Percentiles rank a stretch among this genome's conserved stretches.
Conservation (phyloP, 495 filamentous ascomycete species). For the Viridothelium virens region DNA sequence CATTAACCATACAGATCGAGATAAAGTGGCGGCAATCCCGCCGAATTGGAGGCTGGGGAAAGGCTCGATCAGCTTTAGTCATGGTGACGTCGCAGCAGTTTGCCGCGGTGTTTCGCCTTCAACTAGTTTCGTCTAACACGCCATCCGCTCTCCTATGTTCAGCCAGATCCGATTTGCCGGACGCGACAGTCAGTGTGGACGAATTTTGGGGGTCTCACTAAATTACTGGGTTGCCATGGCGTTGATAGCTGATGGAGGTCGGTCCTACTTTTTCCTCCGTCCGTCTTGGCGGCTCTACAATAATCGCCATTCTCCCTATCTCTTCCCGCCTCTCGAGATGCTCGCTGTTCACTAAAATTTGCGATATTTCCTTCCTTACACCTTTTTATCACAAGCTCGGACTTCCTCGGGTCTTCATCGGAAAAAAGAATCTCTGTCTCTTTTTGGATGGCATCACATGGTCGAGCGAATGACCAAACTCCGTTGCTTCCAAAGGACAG, state of each 20-base stretch:
- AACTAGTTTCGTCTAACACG: background rate
- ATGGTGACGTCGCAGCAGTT: background rate
- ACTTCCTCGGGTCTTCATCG: background rate
- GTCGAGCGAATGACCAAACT: background rate
- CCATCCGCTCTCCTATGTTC: background rate
- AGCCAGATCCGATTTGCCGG: conserved; percentile 5
- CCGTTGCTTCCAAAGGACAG: background rate
- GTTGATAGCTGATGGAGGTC: background rate
- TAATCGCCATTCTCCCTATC: background rate
- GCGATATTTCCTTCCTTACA: background rate
- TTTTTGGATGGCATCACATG: background rate
- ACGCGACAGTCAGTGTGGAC: background rate
- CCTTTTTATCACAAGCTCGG: background rate
- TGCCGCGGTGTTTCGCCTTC: background rate
- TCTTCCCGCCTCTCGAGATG: background rate
- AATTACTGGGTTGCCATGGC: background rate
- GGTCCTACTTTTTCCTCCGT: background rate
- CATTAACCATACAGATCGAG: background rate
- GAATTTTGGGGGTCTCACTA: no score
- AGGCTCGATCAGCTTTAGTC: background rate
- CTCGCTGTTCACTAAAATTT: background rate
- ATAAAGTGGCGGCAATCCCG: background rate
- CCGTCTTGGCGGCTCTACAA: background rate
- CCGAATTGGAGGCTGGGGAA: background rate
- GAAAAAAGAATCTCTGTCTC: background rate